Percentiles rank a stretch among this genome's conserved stretches.
Conservation (phyloP, 805 yeast species). For the Candida namnaoensis region DNA sequence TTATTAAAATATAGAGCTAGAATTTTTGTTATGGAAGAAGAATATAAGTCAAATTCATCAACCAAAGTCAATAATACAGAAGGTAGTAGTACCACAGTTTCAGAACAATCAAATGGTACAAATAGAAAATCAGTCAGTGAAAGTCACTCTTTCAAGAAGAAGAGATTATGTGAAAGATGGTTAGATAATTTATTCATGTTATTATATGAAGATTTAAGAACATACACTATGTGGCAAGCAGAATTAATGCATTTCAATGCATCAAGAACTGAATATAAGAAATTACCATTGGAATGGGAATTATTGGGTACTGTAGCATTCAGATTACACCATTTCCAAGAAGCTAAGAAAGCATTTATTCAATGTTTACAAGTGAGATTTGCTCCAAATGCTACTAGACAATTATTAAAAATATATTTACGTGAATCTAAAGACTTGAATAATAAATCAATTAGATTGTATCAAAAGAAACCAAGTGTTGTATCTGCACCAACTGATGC, state of each 20-base stretch:
- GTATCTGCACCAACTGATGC: conserved; percentile 15
- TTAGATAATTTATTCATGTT: conserved; percentile 62
- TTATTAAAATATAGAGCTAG: conserved; percentile 49
- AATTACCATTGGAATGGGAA: conserved; percentile 87
- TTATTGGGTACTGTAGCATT: conserved; percentile 78
- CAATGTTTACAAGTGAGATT: conserved; percentile 67
- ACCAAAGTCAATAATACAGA: neutral
- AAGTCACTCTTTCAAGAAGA: conserved; percentile 41
- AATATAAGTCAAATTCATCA: conserved; percentile 31
- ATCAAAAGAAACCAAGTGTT: conserved; percentile 19
- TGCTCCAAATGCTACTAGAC: conserved; percentile 71
- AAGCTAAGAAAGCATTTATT: conserved; percentile 79
- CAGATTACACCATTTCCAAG: conserved; percentile 78
- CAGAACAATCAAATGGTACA: neutral
- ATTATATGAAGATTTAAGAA: conserved; percentile 63
- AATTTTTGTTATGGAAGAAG: conserved; percentile 64
- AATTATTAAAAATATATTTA: conserved; percentile 57
- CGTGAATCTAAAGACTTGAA: conserved; percentile 31
- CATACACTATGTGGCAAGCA: conserved; percentile 90
- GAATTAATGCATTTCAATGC: conserved; percentile 85
- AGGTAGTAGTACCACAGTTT: conserved; percentile 1
- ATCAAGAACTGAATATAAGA: conserved; percentile 72
- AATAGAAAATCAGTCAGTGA: neutral
- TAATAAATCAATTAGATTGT: conserved; percentile 11
- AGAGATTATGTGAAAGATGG: conserved; percentile 68